phyloP scores from a whole-genome alignment of 75 land plant genomes.

The Larix kaempferi region DNA sequence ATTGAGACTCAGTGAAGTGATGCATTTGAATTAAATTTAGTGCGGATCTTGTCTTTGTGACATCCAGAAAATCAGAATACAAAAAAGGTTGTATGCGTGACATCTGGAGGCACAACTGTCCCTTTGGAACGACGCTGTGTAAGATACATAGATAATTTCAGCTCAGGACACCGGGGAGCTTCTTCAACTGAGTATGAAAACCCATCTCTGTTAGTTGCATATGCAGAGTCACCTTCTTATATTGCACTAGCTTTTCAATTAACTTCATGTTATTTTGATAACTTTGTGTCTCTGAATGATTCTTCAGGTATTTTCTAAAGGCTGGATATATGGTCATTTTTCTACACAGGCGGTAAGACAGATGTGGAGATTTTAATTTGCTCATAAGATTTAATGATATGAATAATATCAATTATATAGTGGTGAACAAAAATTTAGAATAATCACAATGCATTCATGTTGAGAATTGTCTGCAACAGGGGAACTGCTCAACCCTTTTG shows the following conservation, averaged over 20 bases:
- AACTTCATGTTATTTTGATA: neutral
- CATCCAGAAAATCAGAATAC: constrained; percentile 21
- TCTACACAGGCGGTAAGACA: constrained; percentile 64
- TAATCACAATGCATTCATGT: neutral
- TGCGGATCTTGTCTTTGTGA: neutral
- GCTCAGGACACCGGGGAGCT: constrained; percentile 93
- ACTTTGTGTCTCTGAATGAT: constrained; percentile 6
- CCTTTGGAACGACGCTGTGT: constrained; percentile 94
- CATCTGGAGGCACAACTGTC: constrained; percentile 96
- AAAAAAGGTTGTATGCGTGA: constrained; percentile 71
- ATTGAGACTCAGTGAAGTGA: constrained; percentile 13
- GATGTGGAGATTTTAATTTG: neutral
- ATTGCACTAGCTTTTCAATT: neutral
- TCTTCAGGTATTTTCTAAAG: constrained; percentile 73
- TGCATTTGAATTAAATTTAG: neutral
- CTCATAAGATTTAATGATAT: neutral
- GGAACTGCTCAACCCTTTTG: constrained; percentile 90
- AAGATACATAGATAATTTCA: constrained; percentile 93
- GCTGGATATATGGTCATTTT: constrained; percentile 93
- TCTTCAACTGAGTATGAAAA: constrained; percentile 81
- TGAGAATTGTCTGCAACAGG: constrained; percentile 32
- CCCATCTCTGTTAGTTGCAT: neutral
- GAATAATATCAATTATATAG: neutral
- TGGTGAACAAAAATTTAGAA: neutral
- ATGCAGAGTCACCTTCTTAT: neutral